Evolutionary conservation across 2,329 filamentous ascomycete species (phyloP).

Genomic region (Pseudogymnoascus pannorum): DNA sequence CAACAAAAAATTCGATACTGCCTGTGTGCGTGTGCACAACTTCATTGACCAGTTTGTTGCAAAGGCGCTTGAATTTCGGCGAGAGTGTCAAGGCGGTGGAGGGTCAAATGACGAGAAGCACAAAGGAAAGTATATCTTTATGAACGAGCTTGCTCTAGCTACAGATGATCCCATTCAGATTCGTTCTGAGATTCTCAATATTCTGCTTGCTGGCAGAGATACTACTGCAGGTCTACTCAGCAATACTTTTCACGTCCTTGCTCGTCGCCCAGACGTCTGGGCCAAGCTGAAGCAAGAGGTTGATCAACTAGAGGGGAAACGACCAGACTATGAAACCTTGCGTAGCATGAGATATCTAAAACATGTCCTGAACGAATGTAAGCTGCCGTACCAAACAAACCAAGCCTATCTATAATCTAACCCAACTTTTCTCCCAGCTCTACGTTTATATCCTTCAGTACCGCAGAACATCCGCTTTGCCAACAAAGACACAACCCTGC

Average conservation of each 20-base stretch:
- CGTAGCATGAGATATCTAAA: slow-evolving; percentile 26
- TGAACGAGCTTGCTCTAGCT: slow-evolving; percentile 47
- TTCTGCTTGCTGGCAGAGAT: slow-evolving; percentile 52
- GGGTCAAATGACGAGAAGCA: not conserved
- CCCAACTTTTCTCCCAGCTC: slow-evolving; percentile 38
- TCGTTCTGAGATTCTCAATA: slow-evolving; percentile 40
- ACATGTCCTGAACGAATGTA: slow-evolving; percentile 24
- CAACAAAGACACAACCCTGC: slow-evolving; percentile 35
- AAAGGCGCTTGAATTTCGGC: slow-evolving; percentile 11
- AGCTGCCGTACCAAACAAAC: not conserved
- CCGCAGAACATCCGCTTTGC: slow-evolving; percentile 45
- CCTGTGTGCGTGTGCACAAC: slow-evolving; percentile 15
- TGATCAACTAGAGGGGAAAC: not conserved
- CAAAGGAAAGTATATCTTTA: slow-evolving; percentile 14
- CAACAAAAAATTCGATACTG: slow-evolving; percentile 21
- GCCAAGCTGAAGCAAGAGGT: slow-evolving; percentile 36
- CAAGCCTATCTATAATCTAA: slow-evolving; percentile 20
- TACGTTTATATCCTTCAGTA: slow-evolving; percentile 47
- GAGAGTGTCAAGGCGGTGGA: not conserved
- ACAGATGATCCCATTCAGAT: slow-evolving; percentile 39
- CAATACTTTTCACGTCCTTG: slow-evolving; percentile 39
- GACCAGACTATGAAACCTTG: slow-evolving; percentile 23
- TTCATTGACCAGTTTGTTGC: slow-evolving; percentile 12
- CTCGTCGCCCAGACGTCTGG: slow-evolving; percentile 35
- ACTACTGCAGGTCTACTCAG: slow-evolving; percentile 48